A percentile compares a stretch with the other conserved stretches of the same genome.
Conservation (phyloP, 441 rosid species). For the Iberis amara region DNA sequence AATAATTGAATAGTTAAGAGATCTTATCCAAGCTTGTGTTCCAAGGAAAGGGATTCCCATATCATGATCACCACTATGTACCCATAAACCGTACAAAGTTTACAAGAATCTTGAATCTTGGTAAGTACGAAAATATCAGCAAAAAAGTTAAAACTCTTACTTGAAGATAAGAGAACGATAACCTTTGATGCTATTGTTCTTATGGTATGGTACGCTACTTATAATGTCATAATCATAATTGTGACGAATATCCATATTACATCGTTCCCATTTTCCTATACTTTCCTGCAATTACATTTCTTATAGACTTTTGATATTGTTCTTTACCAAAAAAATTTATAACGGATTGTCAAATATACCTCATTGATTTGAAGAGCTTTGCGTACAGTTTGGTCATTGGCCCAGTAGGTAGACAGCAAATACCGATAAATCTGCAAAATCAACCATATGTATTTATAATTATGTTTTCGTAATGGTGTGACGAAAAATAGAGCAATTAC, state of each 20-base stretch:
- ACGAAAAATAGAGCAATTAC: not conserved
- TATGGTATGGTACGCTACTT: conserved; percentile 22
- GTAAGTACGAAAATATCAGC: no score
- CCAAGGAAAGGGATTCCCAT: no score
- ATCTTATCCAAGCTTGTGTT: no score
- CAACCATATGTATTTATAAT: not conserved
- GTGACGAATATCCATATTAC: not conserved
- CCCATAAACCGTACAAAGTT: no score
- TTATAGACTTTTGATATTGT: no score
- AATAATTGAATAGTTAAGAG: no score
- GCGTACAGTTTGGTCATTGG: conserved; percentile 40
- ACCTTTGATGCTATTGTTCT: conserved; percentile 29
- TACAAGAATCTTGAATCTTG: no score
- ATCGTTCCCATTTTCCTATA: conserved; percentile 12
- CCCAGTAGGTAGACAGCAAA: conserved; percentile 39
- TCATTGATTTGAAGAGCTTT: conserved; percentile 34
- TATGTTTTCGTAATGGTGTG: not conserved
- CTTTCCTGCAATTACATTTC: not conserved
- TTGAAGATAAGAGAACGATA: conserved; percentile 36
- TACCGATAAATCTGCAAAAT: conserved; percentile 33
- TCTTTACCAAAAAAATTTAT: no score
- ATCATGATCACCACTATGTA: no score
- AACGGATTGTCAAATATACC: not conserved
- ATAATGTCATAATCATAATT: not conserved
- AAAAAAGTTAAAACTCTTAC: conserved; percentile 3